Base-by-base conservation (phyloP, 306 rosid genomes). In the Clitoria ternatea region DNA sequence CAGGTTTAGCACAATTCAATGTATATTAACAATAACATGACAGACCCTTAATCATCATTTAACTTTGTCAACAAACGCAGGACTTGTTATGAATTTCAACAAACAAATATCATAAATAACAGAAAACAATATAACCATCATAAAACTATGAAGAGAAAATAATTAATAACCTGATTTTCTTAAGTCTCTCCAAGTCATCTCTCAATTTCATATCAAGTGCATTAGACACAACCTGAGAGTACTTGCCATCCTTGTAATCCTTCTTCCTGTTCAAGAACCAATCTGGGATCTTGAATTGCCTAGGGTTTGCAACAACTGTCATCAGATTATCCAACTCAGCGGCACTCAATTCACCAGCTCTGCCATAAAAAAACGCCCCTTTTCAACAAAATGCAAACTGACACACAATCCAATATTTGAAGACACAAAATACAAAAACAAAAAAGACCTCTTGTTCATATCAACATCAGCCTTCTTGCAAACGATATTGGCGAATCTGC, bases 221-320 rank as follows among this genome's bases (percentile, higher is more conserved):
- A 61, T 84, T 84, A 0, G 88, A 84, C 0, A 84, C 85, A 10
- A 80, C 88, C 55, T 84, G 88, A 18, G 85, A 81, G 56, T 40
- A 84, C 5, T 84, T 80, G 0, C 88, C 88, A 65, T 84, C 88
- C 79, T 84, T 84, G 74, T 80, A 84, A 19, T 84, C 88, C 79
- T 84, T 84, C 81, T 84, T 84, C 10, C 88, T 74, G 24, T 84
- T 84, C 62, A 84, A 35, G 19, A 84, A 84, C 88, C 88, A 80
- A 48, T 80, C 88, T 3, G 88, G 88, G 27, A 84, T 66, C 73
- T 84, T 84, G 55, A 84, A 84, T 35, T 84, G 85, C 0, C 83
- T 47, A 4, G 88, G 88, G 52, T 84, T 84, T 0, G 85, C 85
- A 48, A 80, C 83, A 32, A 84, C 75, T 3, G 75, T 62, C 88